phyloP scores from a whole-genome alignment of 2,329 filamentous ascomycete genomes.

The Diaporthe citriasiana region DNA sequence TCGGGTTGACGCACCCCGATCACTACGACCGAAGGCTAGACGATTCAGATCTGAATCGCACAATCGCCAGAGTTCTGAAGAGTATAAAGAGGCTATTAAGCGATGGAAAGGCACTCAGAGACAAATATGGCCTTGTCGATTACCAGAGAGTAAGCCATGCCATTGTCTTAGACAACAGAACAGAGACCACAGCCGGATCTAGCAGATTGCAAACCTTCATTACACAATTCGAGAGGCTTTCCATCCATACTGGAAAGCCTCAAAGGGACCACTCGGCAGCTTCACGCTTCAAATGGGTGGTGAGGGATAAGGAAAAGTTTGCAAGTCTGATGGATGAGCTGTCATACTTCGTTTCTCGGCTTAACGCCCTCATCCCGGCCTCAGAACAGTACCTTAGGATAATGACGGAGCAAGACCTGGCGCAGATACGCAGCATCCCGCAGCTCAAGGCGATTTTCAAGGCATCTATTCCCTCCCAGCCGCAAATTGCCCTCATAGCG shows the following conservation, averaged over 20 bases:
- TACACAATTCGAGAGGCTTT: not conserved
- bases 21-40: not conserved
- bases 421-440: not conserved
- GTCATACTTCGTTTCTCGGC: not conserved
- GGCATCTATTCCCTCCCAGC: not conserved
- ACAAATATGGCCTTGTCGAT: not conserved
- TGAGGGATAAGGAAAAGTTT: not conserved
- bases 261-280: not conserved
- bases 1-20: not conserved
- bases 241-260: no score
- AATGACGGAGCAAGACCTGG: not conserved
- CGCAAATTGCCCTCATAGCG: not conserved
- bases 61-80: not conserved
- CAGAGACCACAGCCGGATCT: not conserved
- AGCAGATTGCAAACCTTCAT: not conserved
- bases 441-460: not conserved
- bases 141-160: not conserved
- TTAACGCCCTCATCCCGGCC: not conserved
- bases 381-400: not conserved
- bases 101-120: not conserved
- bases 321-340: not conserved
- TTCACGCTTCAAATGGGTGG: not conserved
- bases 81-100: not conserved
- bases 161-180: rapidly evolving
- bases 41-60: not conserved